Base-by-base conservation (phyloP, 495 filamentous ascomycete genomes). In the Pyrenopolyporus hunteri region DNA sequence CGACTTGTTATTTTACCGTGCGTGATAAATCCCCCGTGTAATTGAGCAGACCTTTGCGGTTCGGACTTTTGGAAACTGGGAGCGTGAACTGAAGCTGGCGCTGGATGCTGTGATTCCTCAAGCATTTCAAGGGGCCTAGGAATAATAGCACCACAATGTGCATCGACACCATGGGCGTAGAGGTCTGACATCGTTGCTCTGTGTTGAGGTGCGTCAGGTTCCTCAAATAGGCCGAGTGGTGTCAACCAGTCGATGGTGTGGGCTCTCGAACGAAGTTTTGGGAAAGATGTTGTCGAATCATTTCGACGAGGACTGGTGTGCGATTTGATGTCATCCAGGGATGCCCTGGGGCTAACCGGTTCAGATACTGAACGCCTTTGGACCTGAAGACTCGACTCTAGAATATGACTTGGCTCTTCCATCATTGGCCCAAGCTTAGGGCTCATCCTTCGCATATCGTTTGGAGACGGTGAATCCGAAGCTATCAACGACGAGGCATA, bases 201-300 rank as follows among this genome's bases (percentile, higher is more conserved):
- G 11, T 54, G 54, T 32, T 64, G 28, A 1, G 42, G 42, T 19
- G 46, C 5, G 5, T 37, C 20, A 9, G 23, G 16, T 31, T 59
- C 55, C 1, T 43, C 44, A 17, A 58, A 51, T 8, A 70, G 39
- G 14, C 64, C 68, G 14, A 68, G 22, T 2, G 68, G 68, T 4
- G 68, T 70, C 22, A 70, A 19, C 68, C 68, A 70, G 19, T 70
- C 68, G 39, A 45, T 61, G 3, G 68, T 66, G 37, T 35, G 63
- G 4, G 65, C 29, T 20, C 65, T 66, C 10, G 68, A 70, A 25
- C 13, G 44, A 53, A 68, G 54, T 11, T 54, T 63, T 0, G 66
- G 68, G 28, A 68, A 63, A 2, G 54, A 57, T 19, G 65, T 68
- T 22, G 68, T 64, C 0, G 65, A 58, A 6, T 47, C 48, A 64